These are phyloP conservation scores for Paramecium biaurelia DNA, from an alignment of 73 alveolate genomes.

Conservation along the genomic window DNA sequence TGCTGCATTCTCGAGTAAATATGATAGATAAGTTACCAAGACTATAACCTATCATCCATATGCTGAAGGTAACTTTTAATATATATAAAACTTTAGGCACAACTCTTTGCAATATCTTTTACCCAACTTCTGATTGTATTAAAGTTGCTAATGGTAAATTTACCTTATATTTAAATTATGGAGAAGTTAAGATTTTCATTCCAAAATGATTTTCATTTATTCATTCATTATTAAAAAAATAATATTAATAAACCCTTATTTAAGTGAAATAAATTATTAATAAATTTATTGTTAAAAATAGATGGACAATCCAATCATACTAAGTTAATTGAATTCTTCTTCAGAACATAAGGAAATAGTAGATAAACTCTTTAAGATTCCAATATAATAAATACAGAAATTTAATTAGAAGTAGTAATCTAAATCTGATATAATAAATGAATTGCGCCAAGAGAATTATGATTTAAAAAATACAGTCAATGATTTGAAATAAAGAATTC, in stretches of 20 bases:
- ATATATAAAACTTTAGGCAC: not conserved
- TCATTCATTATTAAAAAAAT: not conserved
- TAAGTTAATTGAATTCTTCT: not conserved
- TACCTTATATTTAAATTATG: constrained; percentile 1
- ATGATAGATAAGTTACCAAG: not conserved
- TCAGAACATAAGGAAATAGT: not conserved
- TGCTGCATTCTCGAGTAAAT: constrained; percentile 44
- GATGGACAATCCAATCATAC: constrained; percentile 17
- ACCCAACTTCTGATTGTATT: constrained; percentile 13
- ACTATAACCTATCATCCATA: constrained; percentile 44
- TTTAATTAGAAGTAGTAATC: not conserved
- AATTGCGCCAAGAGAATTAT: constrained; percentile 41
- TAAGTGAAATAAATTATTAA: not conserved
- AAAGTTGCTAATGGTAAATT: not conserved
- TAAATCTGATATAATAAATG: not conserved
- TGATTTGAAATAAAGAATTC: not conserved
- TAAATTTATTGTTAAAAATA: not conserved
- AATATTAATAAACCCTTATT: not conserved
- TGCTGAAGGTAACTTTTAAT: not conserved
- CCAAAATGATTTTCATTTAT: constrained; percentile 1
- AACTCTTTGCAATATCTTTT: constrained; percentile 25
- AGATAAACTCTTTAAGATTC: not conserved
- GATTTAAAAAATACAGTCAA: not conserved
- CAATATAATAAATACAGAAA: not conserved
- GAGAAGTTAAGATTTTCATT: constrained; percentile 6